Evolutionary conservation across 2,329 filamentous ascomycete genomes (phyloP).

Genomic region (Fusarium nygamai): DNA sequence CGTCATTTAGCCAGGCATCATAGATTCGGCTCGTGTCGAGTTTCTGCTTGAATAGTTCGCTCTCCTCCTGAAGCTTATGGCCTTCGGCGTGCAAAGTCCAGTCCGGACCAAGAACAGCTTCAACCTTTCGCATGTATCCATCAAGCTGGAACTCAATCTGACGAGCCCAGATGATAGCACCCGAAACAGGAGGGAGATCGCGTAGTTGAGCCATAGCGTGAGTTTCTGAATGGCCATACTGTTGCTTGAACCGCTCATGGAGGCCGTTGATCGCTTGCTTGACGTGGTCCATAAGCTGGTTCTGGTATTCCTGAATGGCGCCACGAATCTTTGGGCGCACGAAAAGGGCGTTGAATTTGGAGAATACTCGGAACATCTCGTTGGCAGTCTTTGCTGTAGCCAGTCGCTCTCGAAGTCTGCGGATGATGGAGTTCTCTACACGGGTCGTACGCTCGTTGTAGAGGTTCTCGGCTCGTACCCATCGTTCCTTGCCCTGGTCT

Average conservation of each 20-base stretch:
- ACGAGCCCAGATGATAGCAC: constrained; percentile 96
- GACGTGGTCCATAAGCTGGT: constrained; percentile 96
- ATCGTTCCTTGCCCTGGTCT: constrained; percentile 86
- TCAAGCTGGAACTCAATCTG: constrained; percentile 97
- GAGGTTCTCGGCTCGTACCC: constrained; percentile 92
- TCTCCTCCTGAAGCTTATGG: constrained; percentile 91
- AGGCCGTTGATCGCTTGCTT: constrained; percentile 93
- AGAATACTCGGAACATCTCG: constrained; percentile 99
- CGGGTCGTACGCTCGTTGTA: constrained; percentile 98
- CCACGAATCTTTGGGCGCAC: constrained; percentile 99
- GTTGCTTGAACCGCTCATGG: constrained; percentile 97
- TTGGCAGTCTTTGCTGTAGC: constrained; percentile 97
- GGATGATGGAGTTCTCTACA: constrained; percentile 99
- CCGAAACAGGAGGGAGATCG: constrained; percentile 93
- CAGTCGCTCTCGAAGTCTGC: constrained; percentile 87
- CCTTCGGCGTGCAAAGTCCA: constrained; percentile 96
- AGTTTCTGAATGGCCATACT: constrained; percentile 97
- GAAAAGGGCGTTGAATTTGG: constrained; percentile 98
- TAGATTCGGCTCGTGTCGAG: constrained; percentile 94
- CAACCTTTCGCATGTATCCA: constrained; percentile 99
- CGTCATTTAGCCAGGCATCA: constrained; percentile 93
- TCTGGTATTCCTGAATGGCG: constrained; percentile 97
- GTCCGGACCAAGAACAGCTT: constrained; percentile 92
- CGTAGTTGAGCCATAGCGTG: constrained; percentile 98
- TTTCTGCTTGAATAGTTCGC: constrained; percentile 94